Conservation (phyloP, 306 rosid genomes). For the Prosopis cineraria region DNA sequence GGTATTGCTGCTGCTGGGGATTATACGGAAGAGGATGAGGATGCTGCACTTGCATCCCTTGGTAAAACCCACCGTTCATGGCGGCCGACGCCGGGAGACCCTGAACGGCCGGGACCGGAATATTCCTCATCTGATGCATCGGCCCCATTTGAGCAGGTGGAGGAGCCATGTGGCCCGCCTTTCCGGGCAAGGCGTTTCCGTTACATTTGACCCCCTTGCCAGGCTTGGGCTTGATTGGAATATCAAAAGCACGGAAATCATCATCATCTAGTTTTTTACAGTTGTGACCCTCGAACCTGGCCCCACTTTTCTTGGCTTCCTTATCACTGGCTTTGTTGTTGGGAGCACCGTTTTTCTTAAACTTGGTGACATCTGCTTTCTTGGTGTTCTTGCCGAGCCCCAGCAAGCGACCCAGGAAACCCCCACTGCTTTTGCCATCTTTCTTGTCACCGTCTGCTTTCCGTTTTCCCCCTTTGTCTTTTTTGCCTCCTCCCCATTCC, state of each 20-base stretch:
- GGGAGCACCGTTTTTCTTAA: constrained; percentile 37
- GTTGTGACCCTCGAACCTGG: constrained; percentile 34
- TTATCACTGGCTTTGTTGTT: constrained; percentile 32
- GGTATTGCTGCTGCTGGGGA: constrained; percentile 63
- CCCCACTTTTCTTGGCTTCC: constrained; percentile 55
- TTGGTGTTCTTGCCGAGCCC: constrained; percentile 67
- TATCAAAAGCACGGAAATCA: constrained; percentile 55
- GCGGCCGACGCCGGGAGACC: constrained; percentile 71
- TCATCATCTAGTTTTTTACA: constrained; percentile 46
- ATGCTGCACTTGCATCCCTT: constrained; percentile 63
- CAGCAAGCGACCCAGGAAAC: constrained; percentile 48
- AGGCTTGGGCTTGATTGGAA: constrained; percentile 49
- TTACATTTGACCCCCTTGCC: constrained; percentile 39
- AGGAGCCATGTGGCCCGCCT: constrained; percentile 49
- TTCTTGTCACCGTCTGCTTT: constrained; percentile 51
- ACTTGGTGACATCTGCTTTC: constrained; percentile 36
- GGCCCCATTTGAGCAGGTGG: constrained; percentile 41
- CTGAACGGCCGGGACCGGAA: constrained; percentile 78
- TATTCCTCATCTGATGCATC: constrained; percentile 58
- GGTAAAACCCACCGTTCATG: constrained; percentile 70
- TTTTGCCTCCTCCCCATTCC: constrained; percentile 2
- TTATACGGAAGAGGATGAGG: constrained; percentile 48
- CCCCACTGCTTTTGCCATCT: constrained; percentile 43
- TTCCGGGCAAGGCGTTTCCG: constrained; percentile 24
- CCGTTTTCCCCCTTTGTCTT: constrained; percentile 51